A percentile compares a stretch with the other conserved stretches of the same genome.
These are phyloP conservation scores for Penicillium riverlandense DNA, from an alignment of 495 filamentous ascomycete species.

Conservation along the genomic window DNA sequence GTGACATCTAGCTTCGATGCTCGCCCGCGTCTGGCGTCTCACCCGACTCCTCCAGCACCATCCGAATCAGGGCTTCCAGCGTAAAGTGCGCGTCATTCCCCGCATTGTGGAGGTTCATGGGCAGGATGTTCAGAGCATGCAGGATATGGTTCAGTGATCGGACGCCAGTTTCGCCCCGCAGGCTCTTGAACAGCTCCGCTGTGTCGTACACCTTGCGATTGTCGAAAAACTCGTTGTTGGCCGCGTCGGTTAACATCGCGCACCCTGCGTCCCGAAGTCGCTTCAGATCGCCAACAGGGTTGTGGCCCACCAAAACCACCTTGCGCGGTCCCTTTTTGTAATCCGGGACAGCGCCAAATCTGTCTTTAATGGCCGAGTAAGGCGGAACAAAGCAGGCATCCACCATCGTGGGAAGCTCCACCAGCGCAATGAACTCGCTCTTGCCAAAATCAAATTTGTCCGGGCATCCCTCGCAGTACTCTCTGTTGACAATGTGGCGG, in stretches of 20 bases:
- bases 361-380: no score
- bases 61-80: constrained; percentile 62
- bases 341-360: neutral
- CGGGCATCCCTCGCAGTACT: constrained; percentile 62
- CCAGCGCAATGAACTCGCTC: constrained; percentile 36
- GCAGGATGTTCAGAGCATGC: constrained; percentile 50
- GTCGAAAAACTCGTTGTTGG: neutral
- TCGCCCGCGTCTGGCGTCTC: neutral
- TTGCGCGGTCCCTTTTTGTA: constrained; percentile 38
- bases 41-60: constrained; percentile 39
- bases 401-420: constrained; percentile 31
- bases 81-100: constrained; percentile 93
- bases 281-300: constrained; percentile 54
- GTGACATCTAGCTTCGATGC: no score
- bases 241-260: constrained; percentile 5
- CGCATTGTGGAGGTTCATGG: constrained; percentile 74
- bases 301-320: constrained; percentile 75
- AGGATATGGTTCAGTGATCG: constrained; percentile 56
- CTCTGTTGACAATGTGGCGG: constrained; percentile 50
- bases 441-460: constrained; percentile 70
- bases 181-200: constrained; percentile 53
- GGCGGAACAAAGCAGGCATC: constrained; percentile 39
- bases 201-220: constrained; percentile 60
- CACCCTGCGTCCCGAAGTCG: constrained; percentile 58
- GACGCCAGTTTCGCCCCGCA: constrained; percentile 38